Percentiles rank a stretch among this genome's conserved stretches.
These are phyloP conservation scores for Beauveria varroae DNA, from an alignment of 2,329 filamentous ascomycete species.

Conservation along the genomic window DNA sequence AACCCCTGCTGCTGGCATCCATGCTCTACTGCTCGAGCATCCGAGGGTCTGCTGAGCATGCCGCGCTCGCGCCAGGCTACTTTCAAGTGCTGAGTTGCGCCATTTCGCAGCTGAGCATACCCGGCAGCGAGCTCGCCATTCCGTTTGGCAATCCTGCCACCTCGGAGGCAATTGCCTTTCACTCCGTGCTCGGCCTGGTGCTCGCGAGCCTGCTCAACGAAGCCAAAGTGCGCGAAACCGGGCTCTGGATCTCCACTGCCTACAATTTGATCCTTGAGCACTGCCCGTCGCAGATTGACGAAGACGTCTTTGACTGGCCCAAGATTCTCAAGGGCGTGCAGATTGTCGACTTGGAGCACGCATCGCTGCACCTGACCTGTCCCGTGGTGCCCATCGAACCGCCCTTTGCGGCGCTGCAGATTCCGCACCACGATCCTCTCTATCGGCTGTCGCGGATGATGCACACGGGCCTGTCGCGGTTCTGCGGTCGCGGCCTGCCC, in stretches of 20 bases:
- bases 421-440: conserved; percentile 31
- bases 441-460: conserved; percentile 36
- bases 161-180: conserved; percentile 33
- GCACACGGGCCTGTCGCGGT: conserved; percentile 34
- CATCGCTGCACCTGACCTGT: conserved; percentile 33
- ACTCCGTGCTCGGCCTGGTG: conserved; percentile 34
- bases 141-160: conserved; percentile 16
- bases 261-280: conserved; percentile 34
- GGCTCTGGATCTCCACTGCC: conserved; percentile 35
- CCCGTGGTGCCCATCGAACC: conserved; percentile 33
- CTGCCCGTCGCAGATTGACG: conserved; percentile 30
- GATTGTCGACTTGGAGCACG: conserved; percentile 37
- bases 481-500: conserved; percentile 32
- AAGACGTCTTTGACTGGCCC: conserved; percentile 32
- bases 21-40: conserved; percentile 36
- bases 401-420: conserved; percentile 28
- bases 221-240: conserved; percentile 33
- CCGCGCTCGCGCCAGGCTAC: conserved; percentile 29
- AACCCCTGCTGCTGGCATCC: conserved; percentile 33
- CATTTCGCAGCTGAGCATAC: conserved; percentile 33
- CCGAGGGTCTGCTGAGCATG: conserved; percentile 25
- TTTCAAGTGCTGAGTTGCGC: conserved; percentile 30
- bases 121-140: conserved; percentile 22
- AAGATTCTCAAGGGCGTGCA: conserved; percentile 30
- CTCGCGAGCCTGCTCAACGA: conserved; percentile 33